phyloP scores from a whole-genome alignment of 345 rosid species.

The Melaleuca alternifolia region DNA sequence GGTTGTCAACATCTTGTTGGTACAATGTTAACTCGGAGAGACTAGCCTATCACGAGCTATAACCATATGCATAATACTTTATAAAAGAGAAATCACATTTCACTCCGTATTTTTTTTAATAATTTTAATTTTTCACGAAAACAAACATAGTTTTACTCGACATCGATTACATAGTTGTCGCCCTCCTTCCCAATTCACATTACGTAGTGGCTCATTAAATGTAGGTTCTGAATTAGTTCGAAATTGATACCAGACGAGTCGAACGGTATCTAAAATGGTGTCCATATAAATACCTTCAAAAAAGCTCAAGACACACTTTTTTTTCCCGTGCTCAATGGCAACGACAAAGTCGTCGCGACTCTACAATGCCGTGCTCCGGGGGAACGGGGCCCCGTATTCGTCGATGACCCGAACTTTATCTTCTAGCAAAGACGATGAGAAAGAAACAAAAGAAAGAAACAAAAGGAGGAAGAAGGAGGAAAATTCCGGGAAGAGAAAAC shows the following conservation, averaged over 20 bases:
- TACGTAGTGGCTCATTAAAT: background rate
- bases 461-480: fast-evolving
- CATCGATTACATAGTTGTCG: too few relatives aligned
- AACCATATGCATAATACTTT: background rate
- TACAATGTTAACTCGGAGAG: background rate
- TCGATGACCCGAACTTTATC: background rate
- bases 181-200: background rate
- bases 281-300: fast-evolving
- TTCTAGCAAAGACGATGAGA: background rate
- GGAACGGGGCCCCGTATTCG: background rate
- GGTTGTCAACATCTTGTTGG: background rate
- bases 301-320: background rate
- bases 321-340: fast-evolving
- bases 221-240: background rate
- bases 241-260: fast-evolving
- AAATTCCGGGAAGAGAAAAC: background rate
- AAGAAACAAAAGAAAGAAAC: background rate
- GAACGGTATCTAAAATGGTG: fast-evolving
- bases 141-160: too few relatives aligned
- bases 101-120: too few relatives aligned
- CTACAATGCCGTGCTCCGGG: fast-evolving
- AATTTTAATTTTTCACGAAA: too few relatives aligned
- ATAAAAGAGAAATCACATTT: background rate
- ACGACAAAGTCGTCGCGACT: background rate
- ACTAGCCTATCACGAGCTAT: background rate